phyloP scores from a whole-genome alignment of 768 basidiomycete species.

The Serendipita sp. region DNA sequence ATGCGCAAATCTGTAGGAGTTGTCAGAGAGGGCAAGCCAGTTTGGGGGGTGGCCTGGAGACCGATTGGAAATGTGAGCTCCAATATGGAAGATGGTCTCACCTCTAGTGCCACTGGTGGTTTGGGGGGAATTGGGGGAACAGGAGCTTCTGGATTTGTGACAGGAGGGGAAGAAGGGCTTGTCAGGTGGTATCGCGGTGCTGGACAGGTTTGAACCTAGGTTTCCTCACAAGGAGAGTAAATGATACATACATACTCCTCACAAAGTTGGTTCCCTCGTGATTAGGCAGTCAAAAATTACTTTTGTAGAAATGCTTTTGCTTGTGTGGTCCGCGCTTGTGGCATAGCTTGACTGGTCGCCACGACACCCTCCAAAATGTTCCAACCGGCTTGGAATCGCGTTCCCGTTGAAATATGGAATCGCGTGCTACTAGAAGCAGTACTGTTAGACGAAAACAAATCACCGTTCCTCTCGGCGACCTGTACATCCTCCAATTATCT shows the following conservation, averaged over 20 bases:
- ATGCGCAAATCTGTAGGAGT: constrained; percentile 62
- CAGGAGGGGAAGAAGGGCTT: constrained; percentile 56
- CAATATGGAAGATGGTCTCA: not conserved
- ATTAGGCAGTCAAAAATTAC: too few relatives aligned
- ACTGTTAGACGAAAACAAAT: not conserved
- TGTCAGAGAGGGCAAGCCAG: constrained; percentile 60
- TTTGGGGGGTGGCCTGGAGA: constrained; percentile 74
- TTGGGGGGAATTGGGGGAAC: constrained; percentile 19
- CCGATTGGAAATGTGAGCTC: constrained; percentile 25
- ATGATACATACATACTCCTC: too few relatives aligned
- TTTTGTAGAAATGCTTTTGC: too few relatives aligned
- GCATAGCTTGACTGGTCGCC: too few relatives aligned
- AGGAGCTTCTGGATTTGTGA: constrained; percentile 51
- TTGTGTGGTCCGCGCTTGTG: too few relatives aligned
- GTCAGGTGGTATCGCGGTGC: constrained; percentile 69
- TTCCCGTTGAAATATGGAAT: not conserved
- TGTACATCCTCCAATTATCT: not conserved
- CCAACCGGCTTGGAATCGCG: not conserved
- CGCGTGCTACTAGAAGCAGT: not conserved
- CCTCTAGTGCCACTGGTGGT: not conserved
- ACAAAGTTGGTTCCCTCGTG: too few relatives aligned
- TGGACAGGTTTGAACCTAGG: constrained; percentile 25
- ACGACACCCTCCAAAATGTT: not conserved
- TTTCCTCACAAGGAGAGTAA: not conserved
- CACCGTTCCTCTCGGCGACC: not conserved